Percentiles rank a stretch among this genome's conserved stretches.
phyloP scores from a whole-genome alignment of 441 rosid genomes.

The Brassica balearica region DNA sequence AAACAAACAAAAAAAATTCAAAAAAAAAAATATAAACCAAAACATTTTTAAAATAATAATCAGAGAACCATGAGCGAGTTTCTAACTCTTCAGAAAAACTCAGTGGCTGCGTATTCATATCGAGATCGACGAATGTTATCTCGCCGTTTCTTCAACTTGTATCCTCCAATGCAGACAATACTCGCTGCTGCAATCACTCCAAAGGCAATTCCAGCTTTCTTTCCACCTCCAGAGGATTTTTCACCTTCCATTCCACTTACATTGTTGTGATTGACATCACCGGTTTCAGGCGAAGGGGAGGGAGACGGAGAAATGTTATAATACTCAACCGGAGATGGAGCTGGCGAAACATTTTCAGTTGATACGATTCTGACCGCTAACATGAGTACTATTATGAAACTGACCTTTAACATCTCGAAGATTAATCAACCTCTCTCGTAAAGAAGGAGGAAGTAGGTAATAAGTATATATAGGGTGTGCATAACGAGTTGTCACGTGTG shows the following conservation, averaged over 20 bases:
- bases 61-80: neutral
- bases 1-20: neutral
- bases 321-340: neutral
- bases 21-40: neutral
- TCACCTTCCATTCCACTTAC: constrained; percentile 8
- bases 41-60: neutral
- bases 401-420: neutral
- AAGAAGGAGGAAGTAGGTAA: neutral
- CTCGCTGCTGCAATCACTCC: constrained; percentile 54
- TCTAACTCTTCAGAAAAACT: constrained; percentile 46
- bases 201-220: constrained; percentile 60
- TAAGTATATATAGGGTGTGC: constrained; percentile 1
- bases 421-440: neutral
- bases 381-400: neutral
- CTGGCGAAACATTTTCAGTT: neutral
- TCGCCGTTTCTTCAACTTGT: constrained; percentile 63
- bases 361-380: neutral
- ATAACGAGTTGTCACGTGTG: neutral
- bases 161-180: constrained; percentile 50
- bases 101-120: constrained; percentile 52
- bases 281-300: constrained; percentile 37
- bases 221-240: constrained; percentile 49
- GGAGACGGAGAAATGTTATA: constrained; percentile 9
- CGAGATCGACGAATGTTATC: constrained; percentile 62
- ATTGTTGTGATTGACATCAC: constrained; percentile 40